These are phyloP conservation scores for Blastobotrys persicus DNA, from an alignment of 1,139 yeast species.

Conservation along the genomic window DNA sequence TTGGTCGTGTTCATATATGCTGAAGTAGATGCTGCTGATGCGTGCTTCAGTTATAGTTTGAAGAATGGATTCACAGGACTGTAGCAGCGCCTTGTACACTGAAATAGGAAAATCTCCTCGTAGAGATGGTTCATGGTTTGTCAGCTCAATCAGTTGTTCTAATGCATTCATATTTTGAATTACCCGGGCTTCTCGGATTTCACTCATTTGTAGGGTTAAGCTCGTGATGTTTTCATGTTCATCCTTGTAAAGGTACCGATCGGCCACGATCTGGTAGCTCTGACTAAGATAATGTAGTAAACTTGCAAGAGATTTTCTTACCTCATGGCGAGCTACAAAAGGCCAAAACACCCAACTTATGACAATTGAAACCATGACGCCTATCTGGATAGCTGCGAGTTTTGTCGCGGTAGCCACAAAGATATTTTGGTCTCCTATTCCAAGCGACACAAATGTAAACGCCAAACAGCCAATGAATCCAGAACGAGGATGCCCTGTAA, in stretches of 20 bases:
- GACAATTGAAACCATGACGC: conserved; percentile 40
- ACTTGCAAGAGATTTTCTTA: conserved; percentile 42
- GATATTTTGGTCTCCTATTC: conserved; percentile 21
- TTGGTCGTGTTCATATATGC: conserved; percentile 45
- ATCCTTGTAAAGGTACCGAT: conserved; percentile 49
- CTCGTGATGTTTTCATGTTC: conserved; percentile 47
- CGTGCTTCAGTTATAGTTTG: conserved; percentile 49
- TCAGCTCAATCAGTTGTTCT: conserved; percentile 39
- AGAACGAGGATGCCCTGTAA: conserved; percentile 41
- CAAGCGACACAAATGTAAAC: conserved; percentile 42
- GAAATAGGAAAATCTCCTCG: conserved; percentile 30
- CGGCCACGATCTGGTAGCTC: conserved; percentile 48
- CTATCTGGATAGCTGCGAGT: conserved; percentile 42
- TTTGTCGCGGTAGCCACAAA: conserved; percentile 41
- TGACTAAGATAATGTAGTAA: conserved; percentile 44
- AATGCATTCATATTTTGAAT: conserved; percentile 44
- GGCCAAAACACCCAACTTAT: conserved; percentile 52
- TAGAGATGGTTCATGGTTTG: conserved; percentile 41
- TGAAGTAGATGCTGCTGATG: conserved; percentile 47
- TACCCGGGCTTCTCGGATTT: conserved; percentile 48
- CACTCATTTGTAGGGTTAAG: conserved; percentile 43
- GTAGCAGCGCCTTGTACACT: conserved; percentile 34
- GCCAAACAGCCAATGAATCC: conserved; percentile 43
- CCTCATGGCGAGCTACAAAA: conserved; percentile 45
- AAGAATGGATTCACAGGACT: conserved; percentile 41